A percentile compares a stretch with the other conserved stretches of the same genome.
phyloP scores from a whole-genome alignment of 2,329 filamentous ascomycete species.

The Lojkania enalia region DNA sequence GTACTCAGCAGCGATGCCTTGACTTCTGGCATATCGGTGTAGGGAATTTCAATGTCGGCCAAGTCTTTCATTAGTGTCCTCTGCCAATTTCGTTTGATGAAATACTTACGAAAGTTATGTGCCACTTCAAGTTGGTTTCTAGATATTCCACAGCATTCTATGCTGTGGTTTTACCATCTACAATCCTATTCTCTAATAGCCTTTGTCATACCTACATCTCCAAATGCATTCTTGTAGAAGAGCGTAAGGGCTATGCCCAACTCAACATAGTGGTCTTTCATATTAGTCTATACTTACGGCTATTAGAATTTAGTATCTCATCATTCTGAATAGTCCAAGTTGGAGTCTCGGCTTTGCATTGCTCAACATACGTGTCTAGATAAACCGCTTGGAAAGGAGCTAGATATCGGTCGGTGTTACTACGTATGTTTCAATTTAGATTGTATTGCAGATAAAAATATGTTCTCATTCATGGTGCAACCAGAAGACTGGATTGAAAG shows the following conservation, averaged over 20 bases:
- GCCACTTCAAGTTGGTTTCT: conserved; percentile 4
- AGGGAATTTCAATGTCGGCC: neutral
- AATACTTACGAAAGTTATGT: too few species aligned
- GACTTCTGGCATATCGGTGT: neutral
- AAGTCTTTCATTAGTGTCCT: too few species aligned
- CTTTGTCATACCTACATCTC: neutral
- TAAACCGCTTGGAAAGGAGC: conserved; percentile 75
- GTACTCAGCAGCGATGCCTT: conserved; percentile 2
- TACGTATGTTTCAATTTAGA: conserved; percentile 2
- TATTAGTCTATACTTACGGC: neutral
- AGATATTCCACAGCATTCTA: conserved; percentile 5
- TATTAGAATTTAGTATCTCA: conserved; percentile 23
- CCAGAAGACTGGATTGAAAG: conserved; percentile 56
- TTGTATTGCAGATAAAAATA: too few species aligned
- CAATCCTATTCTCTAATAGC: conserved; percentile 2
- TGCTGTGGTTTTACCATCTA: neutral
- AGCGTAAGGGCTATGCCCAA: conserved; percentile 1
- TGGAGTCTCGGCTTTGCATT: conserved; percentile 27
- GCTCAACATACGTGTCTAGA: conserved; percentile 65
- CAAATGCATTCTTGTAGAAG: neutral
- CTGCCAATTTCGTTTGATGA: too few species aligned
- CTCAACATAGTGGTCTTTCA: conserved; percentile 2
- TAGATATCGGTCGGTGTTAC: conserved; percentile 50
- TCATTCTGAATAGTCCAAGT: conserved; percentile 38
- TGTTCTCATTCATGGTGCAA: conserved; percentile 56